Evolutionary conservation across 345 rosid species (phyloP).

Genomic region (Eucalyptus albens): DNA sequence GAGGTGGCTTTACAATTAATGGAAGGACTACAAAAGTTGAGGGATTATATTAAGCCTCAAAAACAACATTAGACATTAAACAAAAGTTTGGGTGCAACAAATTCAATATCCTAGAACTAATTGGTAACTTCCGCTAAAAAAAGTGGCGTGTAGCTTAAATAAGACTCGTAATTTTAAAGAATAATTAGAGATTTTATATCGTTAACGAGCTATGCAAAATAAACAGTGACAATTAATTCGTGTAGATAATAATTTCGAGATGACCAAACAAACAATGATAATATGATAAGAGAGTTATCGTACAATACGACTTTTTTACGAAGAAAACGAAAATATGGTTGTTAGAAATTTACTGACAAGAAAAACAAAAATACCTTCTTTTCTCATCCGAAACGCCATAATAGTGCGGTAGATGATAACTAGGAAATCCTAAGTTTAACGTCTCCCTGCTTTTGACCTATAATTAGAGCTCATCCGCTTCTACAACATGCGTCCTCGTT

Average conservation of each 20-base stretch:
- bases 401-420: neutral
- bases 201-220: neutral
- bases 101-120: neutral
- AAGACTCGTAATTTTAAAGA: neutral
- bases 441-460: neutral
- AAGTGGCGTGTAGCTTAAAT: neutral
- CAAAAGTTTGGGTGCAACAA: too few species aligned
- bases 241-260: neutral
- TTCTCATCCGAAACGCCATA: neutral
- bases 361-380: neutral
- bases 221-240: neutral
- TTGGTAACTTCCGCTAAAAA: neutral
- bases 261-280: neutral
- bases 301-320: neutral
- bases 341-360: neutral
- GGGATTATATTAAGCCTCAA: too few species aligned
- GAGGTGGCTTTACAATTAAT: too few species aligned
- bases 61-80: too few species aligned
- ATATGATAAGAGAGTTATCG: neutral
- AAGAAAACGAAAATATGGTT: neutral
- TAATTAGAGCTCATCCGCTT: neutral
- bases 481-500: neutral
- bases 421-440: neutral
- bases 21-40: too few species aligned
- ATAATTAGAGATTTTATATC: neutral